phyloP scores from a whole-genome alignment of 1,139 yeast species.

The Sugiyamaella grinbergsii region DNA sequence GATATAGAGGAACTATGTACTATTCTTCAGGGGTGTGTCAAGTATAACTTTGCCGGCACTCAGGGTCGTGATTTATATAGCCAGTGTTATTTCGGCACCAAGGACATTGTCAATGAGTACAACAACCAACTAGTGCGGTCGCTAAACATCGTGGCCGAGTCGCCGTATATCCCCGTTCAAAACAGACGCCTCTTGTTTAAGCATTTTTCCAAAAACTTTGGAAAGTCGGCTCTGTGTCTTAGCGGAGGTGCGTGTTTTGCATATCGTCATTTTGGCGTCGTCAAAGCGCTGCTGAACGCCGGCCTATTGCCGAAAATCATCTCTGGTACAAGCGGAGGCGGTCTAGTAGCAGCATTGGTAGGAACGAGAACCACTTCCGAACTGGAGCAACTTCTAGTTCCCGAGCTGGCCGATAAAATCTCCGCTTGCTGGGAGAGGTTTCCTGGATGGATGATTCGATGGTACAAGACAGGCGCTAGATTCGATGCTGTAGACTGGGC shows the following conservation, averaged over 20 bases:
- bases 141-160: constrained; percentile 49
- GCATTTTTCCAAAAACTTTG: constrained; percentile 63
- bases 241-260: constrained; percentile 84
- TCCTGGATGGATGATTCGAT: constrained; percentile 58
- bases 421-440: constrained; percentile 73
- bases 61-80: constrained; percentile 73
- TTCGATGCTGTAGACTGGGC: constrained; percentile 81
- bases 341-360: constrained; percentile 72
- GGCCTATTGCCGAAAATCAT: constrained; percentile 67
- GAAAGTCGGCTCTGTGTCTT: constrained; percentile 70
- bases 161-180: constrained; percentile 45
- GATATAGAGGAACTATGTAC: constrained; percentile 53
- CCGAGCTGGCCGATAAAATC: constrained; percentile 63
- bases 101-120: constrained; percentile 58
- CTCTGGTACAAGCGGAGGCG: constrained; percentile 84
- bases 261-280: constrained; percentile 75
- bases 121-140: constrained; percentile 55
- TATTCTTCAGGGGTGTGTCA: constrained; percentile 66
- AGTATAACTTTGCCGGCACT: constrained; percentile 75
- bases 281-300: constrained; percentile 68
- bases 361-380: constrained; percentile 74
- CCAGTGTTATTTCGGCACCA: constrained; percentile 76
- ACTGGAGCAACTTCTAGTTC: constrained; percentile 56
- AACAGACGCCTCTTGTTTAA: constrained; percentile 59
- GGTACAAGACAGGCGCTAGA: constrained; percentile 76